Conservation (phyloP, 2,329 filamentous ascomycete species). For the Cephalotrichum gorgonifer region DNA sequence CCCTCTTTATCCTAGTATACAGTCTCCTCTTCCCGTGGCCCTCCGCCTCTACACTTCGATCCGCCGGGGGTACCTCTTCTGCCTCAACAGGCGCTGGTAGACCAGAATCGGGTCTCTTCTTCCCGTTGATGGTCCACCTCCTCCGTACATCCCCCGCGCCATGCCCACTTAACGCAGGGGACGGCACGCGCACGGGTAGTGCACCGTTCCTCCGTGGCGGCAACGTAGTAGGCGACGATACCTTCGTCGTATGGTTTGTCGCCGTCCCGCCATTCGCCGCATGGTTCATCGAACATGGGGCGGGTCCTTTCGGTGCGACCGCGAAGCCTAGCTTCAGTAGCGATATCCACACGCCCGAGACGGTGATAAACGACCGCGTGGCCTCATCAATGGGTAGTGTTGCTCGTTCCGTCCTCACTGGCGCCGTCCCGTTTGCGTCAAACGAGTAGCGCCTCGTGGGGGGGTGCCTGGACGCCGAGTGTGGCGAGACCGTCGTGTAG, state of each 20-base stretch:
- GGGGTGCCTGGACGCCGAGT: neutral
- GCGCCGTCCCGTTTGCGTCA: neutral
- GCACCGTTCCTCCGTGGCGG: neutral
- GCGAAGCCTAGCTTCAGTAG: constrained; percentile 12
- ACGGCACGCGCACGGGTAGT: neutral
- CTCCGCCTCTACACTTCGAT: too few species aligned
- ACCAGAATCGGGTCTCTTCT: neutral
- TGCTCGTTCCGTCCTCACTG: constrained; percentile 7
- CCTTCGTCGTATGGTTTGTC: neutral
- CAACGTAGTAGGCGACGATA: neutral
- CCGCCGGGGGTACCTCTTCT: neutral
- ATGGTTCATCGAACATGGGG: too few species aligned
- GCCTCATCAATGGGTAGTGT: constrained; percentile 12
- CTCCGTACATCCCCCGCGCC: neutral
- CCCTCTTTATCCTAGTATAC: constrained; percentile 8
- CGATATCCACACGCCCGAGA: constrained; percentile 15
- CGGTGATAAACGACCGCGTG: constrained; percentile 12
- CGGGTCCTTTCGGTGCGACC: neutral
- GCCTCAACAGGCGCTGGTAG: neutral
- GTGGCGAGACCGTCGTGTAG: constrained; percentile 4
- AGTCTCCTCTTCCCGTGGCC: constrained; percentile 6
- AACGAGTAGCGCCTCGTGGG: constrained; percentile 3
- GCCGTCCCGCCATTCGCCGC: neutral
- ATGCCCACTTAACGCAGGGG: neutral
- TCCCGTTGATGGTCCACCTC: neutral